Evolutionary conservation across 2,329 filamentous ascomycete species (phyloP), one percentile per base, ranked within the genome.

Genomic region (Aspergillus intermedius): DNA sequence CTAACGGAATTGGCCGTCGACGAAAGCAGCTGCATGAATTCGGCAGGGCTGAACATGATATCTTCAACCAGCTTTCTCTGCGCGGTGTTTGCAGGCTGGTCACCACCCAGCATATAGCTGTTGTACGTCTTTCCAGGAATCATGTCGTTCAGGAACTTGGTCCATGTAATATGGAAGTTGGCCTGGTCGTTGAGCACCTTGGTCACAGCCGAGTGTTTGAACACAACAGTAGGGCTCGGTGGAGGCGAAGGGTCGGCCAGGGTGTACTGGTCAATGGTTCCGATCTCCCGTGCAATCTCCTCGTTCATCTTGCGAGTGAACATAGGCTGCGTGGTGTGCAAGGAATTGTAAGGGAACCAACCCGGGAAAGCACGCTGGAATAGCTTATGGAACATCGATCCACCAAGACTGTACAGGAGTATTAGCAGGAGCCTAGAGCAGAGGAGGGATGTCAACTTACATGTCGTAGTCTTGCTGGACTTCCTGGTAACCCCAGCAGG

Each of bases 401-500:
- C 58, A 35, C 60, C 59, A 21, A 61, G 50, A 15, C 56, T 51
- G 13, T 41, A 40, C 15, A 22, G 15, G 13, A 17, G 5, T 13
- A 15, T 40, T 19, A 40, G 17, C 19, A 21, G 25, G 25, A 40
- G 15, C 9, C 8, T 21, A 5, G 17, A 21, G 19, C 7, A 13
- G 5, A 21, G 22, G 4, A 8, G 7, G n/a, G 17, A 13, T 21
- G 17, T 5, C 17, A 19, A 25, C 51, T 44, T 48, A 55, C 50
- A 49, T 54, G 15, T 54, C 46, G 37, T 53, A 54, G 49, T 71
- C 64, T 5, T 62, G 55, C 6, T 63, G 58, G 43, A 68, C 63
- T 48, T 70, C 63, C 5, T 58, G 58, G 54, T 64, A 68, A 5
- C 70, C 70, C 69, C 70, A 73, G 46, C 62, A 67, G 34, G 70